Evolutionary conservation across 2,329 filamentous ascomycete species (phyloP), one percentile per base, ranked within the genome.

Genomic region (Pestalotiopsis sp.): DNA sequence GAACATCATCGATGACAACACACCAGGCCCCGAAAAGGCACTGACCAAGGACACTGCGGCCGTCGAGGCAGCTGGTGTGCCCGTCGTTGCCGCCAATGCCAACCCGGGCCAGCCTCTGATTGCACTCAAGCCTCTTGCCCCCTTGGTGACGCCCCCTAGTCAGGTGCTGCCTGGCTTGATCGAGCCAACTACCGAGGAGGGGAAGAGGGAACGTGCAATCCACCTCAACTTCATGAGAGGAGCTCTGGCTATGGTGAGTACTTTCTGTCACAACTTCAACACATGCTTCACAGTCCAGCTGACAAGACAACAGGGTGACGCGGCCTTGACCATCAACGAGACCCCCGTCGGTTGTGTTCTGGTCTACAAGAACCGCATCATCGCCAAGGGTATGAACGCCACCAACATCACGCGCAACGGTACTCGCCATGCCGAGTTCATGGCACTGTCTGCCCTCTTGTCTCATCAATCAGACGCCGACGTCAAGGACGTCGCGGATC

Each of bases 291-390:
- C 41, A 6, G 25, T 69, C 66, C 68, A 52, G 61, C 75, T 79
- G 74, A 78, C 71, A 65, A 65, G 31, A 64, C 13, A 13, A 6
- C 67, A 97, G 93, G 96, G 94, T 69, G 91, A 95, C 76, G 88
- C 94, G 72, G 96, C 97, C 25, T 88, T 99, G 63, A 84, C 85
- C 73, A 93, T 89, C 70, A 95, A 97, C 74, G 96, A 99, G 83
- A 98, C 97, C 1, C 96, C 96, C 1, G 96, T 99, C 23, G 97
- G 96, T 63, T 99, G 96, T 80, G 94, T 99, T 39, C 90, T 99
- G 66, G 95, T 98, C 25, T 88, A 94, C 77, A 82, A 93, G 36
- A 91, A 90, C 72, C 86, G 89, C 73, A 87, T 98, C 71, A 94
- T 99, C 72, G 95, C 93, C 57, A 88, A 88, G 71, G 96, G 96